phyloP scores from a whole-genome alignment of 371 early-diverging fungal species.

The Homolaphlyctis polyrhiza region DNA sequence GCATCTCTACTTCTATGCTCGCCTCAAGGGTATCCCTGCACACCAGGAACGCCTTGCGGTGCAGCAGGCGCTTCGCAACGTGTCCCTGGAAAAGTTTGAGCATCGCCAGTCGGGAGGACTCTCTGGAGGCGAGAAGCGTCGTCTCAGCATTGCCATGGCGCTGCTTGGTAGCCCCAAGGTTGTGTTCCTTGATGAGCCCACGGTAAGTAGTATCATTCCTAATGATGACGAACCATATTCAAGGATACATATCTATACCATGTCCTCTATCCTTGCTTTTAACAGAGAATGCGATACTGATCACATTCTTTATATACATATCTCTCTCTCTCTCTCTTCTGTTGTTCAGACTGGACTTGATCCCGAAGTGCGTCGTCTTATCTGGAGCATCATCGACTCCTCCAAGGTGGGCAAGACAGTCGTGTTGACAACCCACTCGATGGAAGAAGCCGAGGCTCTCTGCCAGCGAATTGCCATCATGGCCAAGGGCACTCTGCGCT shows the following conservation, averaged over 20 bases:
- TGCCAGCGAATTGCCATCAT: constrained; percentile 63
- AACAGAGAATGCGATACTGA: too few relatives aligned
- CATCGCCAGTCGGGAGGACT: constrained; percentile 40
- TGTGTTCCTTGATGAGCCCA: constrained; percentile 40
- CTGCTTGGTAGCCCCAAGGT: constrained; percentile 19
- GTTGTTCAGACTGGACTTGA: constrained; percentile 52
- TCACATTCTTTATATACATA: too few relatives aligned
- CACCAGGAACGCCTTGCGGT: constrained; percentile 45
- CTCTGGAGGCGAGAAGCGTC: constrained; percentile 53
- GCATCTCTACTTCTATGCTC: constrained; percentile 64
- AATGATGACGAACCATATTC: constrained; percentile 57
- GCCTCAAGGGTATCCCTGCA: constrained; percentile 56
- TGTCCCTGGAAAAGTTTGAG: constrained; percentile 16
- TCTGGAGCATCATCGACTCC: constrained; percentile 59
- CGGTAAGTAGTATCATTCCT: constrained; percentile 54
- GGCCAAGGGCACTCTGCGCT: constrained; percentile 66
- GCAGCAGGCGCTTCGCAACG: constrained; percentile 17
- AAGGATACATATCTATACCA: constrained; percentile 15
- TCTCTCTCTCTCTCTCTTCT: constrained; percentile 38
- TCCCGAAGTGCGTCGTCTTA: constrained; percentile 58
- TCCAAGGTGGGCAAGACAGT: constrained; percentile 53
- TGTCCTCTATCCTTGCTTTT: background rate
- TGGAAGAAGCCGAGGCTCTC: constrained; percentile 72
- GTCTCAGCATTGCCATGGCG: constrained; percentile 25
- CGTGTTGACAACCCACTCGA: constrained; percentile 59